A percentile compares a stretch with the other conserved stretches of the same genome.
phyloP scores from a whole-genome alignment of 2,329 filamentous ascomycete species.

The Aspergillus sp. region DNA sequence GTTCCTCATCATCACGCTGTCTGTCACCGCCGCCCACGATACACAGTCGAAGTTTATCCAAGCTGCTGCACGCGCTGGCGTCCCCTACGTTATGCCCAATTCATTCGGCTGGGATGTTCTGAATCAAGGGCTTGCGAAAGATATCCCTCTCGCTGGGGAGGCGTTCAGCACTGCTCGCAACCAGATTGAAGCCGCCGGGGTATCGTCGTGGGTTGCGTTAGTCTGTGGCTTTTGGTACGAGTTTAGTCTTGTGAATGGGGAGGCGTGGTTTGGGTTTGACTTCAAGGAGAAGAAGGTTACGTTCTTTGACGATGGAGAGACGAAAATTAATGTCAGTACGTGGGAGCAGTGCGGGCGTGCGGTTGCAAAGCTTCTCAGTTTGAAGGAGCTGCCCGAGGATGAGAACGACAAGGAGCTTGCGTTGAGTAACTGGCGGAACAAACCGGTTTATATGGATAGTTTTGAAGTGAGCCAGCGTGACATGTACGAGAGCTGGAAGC shows the following conservation, averaged over 20 bases:
- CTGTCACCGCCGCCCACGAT: slow-evolving; percentile 43
- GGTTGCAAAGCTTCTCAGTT: slow-evolving; percentile 52
- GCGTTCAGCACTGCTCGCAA: slow-evolving; percentile 26
- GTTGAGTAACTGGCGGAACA: slow-evolving; percentile 50
- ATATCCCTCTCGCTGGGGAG: slow-evolving; percentile 31
- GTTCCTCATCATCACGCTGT: slow-evolving; percentile 57
- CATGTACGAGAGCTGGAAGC: slow-evolving; percentile 61
- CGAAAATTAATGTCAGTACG: slow-evolving; percentile 58
- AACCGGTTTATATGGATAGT: slow-evolving; percentile 53
- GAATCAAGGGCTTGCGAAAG: slow-evolving; percentile 32
- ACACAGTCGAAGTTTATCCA: slow-evolving; percentile 53
- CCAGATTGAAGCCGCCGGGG: slow-evolving; percentile 41
- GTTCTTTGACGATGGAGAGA: slow-evolving; percentile 58
- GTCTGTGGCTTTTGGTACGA: slow-evolving; percentile 56
- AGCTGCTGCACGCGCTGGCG: slow-evolving; percentile 56
- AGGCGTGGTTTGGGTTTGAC: slow-evolving; percentile 51
- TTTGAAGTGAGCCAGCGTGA: slow-evolving; percentile 63
- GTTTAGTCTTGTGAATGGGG: slow-evolving; percentile 45
- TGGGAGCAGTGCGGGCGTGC: slow-evolving; percentile 58
- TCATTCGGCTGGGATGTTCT: slow-evolving; percentile 34
- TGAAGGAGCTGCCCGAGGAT: slow-evolving; percentile 45
- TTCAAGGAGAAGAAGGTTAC: slow-evolving; percentile 44
- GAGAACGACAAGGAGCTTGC: slow-evolving; percentile 36
- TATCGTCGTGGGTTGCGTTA: slow-evolving; percentile 43
- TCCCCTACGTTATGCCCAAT: slow-evolving; percentile 59